These are phyloP conservation scores for Chamaecrista fasciculata DNA, from an alignment of 306 rosid genomes.

Conservation along the genomic window DNA sequence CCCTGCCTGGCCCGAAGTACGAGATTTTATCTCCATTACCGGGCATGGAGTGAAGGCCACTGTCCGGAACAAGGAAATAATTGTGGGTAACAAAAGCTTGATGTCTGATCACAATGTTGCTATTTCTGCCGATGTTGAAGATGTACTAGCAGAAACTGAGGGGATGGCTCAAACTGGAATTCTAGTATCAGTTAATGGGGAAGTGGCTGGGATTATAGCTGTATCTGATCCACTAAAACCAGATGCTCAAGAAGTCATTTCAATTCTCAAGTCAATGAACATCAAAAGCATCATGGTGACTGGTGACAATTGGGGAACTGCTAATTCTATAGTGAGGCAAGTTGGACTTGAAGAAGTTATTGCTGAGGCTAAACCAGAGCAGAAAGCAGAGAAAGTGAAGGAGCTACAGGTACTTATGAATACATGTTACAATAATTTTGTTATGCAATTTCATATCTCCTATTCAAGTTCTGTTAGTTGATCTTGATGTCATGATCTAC, in stretches of 20 bases:
- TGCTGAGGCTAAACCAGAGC: slow-evolving; percentile 82
- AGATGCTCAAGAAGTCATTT: slow-evolving; percentile 67
- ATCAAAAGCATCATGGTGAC: slow-evolving; percentile 78
- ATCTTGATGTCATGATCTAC: too few relatives aligned
- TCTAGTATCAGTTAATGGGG: slow-evolving; percentile 58
- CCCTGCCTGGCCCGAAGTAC: slow-evolving; percentile 67
- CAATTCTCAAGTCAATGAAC: slow-evolving; percentile 80
- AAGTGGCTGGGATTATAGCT: slow-evolving; percentile 67
- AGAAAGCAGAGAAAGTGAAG: too few relatives aligned
- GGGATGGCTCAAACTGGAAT: slow-evolving; percentile 77
- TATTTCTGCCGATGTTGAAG: slow-evolving; percentile 59
- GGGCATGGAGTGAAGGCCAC: slow-evolving; percentile 88
- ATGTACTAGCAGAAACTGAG: slow-evolving; percentile 62
- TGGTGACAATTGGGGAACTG: slow-evolving; percentile 90
- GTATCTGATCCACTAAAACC: slow-evolving; percentile 89
- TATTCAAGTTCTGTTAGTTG: background rate
- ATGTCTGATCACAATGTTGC: slow-evolving; percentile 45
- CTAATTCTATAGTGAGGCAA: slow-evolving; percentile 75
- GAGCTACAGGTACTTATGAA: slow-evolving; percentile 63
- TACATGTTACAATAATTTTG: background rate
- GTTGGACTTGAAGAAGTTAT: slow-evolving; percentile 69
- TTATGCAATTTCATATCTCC: background rate
- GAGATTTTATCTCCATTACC: slow-evolving; percentile 62
- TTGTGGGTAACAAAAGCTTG: slow-evolving; percentile 81
- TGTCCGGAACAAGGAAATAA: slow-evolving; percentile 62